A percentile compares a stretch with the other conserved stretches of the same genome.
Evolutionary conservation across 192 early-diverging fungal genomes (phyloP).

Genomic region (Gamsiella multidivaricata): DNA sequence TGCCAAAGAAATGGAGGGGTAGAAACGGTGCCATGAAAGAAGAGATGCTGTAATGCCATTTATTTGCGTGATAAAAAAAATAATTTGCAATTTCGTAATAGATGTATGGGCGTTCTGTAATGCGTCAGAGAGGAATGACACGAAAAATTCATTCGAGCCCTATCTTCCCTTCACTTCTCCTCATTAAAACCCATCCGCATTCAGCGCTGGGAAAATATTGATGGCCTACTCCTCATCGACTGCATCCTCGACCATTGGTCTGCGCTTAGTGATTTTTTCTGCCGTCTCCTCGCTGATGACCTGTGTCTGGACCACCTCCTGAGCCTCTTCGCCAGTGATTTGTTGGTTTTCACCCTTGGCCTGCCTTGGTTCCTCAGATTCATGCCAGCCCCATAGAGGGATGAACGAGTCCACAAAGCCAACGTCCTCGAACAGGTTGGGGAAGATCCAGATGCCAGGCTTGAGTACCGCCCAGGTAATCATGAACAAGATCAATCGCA

Average conservation of each 20-base stretch:
- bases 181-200: no score
- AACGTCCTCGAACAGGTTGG: constrained; percentile 96
- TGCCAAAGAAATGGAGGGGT: no score
- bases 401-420: constrained; percentile 94
- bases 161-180: no score
- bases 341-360: neutral
- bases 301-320: constrained; percentile 37
- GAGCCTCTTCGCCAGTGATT: constrained; percentile 8
- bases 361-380: constrained; percentile 55
- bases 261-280: constrained; percentile 29
- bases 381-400: constrained; percentile 90
- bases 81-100: no score
- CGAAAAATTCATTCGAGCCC: no score
- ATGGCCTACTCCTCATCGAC: constrained; percentile 46
- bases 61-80: no score
- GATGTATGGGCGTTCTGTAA: no score
- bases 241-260: constrained; percentile 54
- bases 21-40: no score
- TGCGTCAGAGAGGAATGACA: no score
- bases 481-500: constrained; percentile 89
- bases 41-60: no score
- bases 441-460: constrained; percentile 95
- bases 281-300: constrained; percentile 52
- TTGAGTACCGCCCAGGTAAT: constrained; percentile 76
- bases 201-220: no score